A percentile compares a stretch with the other conserved stretches of the same genome.
Conservation (phyloP, 2,329 filamentous ascomycete species). For the Penicillium sp. region DNA sequence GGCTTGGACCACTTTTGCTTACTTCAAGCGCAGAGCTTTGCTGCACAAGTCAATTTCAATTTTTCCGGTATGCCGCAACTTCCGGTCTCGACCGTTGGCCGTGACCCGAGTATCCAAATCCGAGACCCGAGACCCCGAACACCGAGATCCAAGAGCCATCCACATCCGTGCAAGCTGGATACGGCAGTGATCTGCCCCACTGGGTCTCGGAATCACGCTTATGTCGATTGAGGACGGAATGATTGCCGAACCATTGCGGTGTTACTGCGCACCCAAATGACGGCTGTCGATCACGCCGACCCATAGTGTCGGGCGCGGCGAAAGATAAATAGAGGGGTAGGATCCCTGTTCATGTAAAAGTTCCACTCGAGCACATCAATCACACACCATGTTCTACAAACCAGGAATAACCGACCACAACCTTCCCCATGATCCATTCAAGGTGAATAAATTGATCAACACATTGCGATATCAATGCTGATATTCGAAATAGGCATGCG, state of each 20-base stretch:
- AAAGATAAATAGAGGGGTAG: neutral
- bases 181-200: neutral
- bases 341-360: neutral
- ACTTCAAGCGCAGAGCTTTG: neutral
- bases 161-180: neutral
- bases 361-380: neutral
- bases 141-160: neutral
- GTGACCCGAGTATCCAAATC: neutral
- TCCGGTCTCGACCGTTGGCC: neutral
- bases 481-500: constrained; percentile 41
- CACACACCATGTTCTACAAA: constrained; percentile 51
- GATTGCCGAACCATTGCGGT: neutral
- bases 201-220: neutral
- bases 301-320: neutral
- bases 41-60: neutral
- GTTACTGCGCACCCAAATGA: neutral
- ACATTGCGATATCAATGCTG: neutral
- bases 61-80: neutral
- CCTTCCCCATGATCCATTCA: constrained; percentile 57
- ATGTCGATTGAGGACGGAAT: neutral
- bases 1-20: neutral
- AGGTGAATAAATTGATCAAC: constrained; percentile 34
- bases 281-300: neutral
- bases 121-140: neutral
- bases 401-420: constrained; percentile 54